A percentile compares a stretch with the other conserved stretches of the same genome.
Evolutionary conservation across 1,284 basidiomycete species (phyloP).

Genomic region (Irpex sp.): DNA sequence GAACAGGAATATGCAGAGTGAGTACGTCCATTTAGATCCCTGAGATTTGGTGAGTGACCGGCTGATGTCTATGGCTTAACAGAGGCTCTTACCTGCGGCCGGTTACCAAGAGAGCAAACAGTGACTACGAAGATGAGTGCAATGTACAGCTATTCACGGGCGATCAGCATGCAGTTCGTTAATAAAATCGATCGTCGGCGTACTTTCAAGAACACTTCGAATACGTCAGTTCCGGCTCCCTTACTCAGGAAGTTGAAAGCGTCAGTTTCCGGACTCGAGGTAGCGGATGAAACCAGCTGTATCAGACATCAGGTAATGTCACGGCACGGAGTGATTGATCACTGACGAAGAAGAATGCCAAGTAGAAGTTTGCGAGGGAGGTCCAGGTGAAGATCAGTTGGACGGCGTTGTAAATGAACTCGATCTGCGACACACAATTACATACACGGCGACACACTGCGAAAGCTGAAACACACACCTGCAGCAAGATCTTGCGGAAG

Average conservation of each 20-base stretch:
- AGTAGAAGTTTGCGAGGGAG: conserved; percentile 77
- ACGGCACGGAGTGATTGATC: background rate
- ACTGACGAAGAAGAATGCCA: conserved; percentile 81
- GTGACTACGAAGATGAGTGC: conserved; percentile 71
- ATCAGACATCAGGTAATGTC: background rate
- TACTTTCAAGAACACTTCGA: conserved; percentile 81
- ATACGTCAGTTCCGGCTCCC: conserved; percentile 73
- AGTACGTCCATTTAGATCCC: conserved; percentile 84
- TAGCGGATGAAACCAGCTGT: conserved; percentile 77
- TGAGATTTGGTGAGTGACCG: conserved; percentile 20
- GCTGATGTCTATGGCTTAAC: background rate
- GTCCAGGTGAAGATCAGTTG: conserved; percentile 86
- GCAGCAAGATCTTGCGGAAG: conserved; percentile 80
- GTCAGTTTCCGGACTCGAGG: conserved; percentile 47
- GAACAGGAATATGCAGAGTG: conserved; percentile 69
- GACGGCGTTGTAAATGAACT: conserved; percentile 81
- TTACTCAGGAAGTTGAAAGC: conserved; percentile 77
- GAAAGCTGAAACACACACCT: conserved; percentile 33
- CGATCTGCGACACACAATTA: conserved; percentile 39
- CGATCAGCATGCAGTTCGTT: background rate
- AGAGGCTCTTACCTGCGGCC: conserved; percentile 55
- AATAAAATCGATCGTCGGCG: conserved; percentile 7
- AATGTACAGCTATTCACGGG: conserved; percentile 56
- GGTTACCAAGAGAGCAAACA: conserved; percentile 83
- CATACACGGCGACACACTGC: background rate